Evolutionary conservation across 208 protist genomes (phyloP).

Genomic region (Trypanosomatidae sp.): DNA sequence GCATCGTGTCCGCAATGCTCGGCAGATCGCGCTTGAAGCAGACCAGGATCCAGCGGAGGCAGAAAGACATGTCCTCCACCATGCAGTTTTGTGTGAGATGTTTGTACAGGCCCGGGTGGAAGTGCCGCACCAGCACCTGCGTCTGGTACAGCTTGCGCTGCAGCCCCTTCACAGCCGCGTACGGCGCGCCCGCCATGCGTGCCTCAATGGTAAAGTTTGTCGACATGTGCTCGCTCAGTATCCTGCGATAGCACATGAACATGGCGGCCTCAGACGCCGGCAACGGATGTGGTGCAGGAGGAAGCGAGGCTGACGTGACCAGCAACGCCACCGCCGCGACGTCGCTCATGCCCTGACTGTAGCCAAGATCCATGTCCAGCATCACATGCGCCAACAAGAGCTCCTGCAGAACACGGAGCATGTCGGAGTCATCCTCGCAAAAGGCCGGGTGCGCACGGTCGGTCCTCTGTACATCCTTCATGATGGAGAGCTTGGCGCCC

Average conservation of each 20-base stretch:
- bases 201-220: conserved; percentile 63
- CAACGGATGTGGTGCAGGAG: neutral
- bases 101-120: conserved; percentile 58
- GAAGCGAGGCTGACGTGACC: conserved; percentile 40
- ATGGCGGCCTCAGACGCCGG: conserved; percentile 18
- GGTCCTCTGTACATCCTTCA: conserved; percentile 90
- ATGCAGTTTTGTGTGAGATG: conserved; percentile 47
- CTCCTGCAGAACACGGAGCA: conserved; percentile 55
- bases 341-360: conserved; percentile 93
- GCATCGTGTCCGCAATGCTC: conserved; percentile 53
- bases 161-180: conserved; percentile 38
- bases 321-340: conserved; percentile 61
- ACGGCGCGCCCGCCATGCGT: conserved; percentile 17
- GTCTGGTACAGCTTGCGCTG: conserved; percentile 44
- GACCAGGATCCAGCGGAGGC: conserved; percentile 88
- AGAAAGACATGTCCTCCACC: conserved; percentile 82
- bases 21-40: conserved; percentile 85
- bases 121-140: conserved; percentile 48
- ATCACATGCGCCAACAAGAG: conserved; percentile 85
- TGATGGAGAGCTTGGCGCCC: conserved; percentile 48
- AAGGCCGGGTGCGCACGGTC: conserved; percentile 63
- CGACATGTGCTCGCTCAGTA: conserved; percentile 51
- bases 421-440: conserved; percentile 39
- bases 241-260: conserved; percentile 30
- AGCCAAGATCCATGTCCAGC: conserved; percentile 92